Evolutionary conservation across 2,329 filamentous ascomycete species (phyloP), one percentile per base, ranked within the genome.

Genomic region (Incumbomyces delicatus): DNA sequence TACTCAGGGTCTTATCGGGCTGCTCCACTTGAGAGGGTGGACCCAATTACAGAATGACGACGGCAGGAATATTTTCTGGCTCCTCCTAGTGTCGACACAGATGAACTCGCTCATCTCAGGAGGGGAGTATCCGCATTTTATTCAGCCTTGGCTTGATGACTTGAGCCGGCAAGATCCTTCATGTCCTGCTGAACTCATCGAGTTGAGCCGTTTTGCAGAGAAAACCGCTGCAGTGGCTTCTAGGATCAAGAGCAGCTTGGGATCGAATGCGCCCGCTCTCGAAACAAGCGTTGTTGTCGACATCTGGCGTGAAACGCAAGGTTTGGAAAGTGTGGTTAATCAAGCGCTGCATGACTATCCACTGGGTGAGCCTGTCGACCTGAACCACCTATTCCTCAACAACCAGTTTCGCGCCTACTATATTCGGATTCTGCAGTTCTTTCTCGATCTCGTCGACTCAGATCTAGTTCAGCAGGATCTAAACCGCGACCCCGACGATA

Each of bases 401-500:
- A 40, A 47, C 36, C 31, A n/a, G 40, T 42, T 44, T 44, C 48
- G 50, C 16, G 34, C 29, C 2, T 27, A 44, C 10, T 42, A 38
- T 10, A 44, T 35, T 16, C 41, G 52, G 14, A 50, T 50, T 14
- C 50, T 49, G 27, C 50, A 47, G n/a, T 50, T 54, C 35, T 49
- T 52, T 34, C 31, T 49, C n/a, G 45, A 50, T 18, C 33, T 54
- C n/a, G 46, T 38, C 31, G 12, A 49, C 16, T 44, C 41, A 22
- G 38, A 50, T 33, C 38, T 52, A n/a, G 29, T 48, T 17, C 31
- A 39, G 34, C 41, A 38, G 17, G 17, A 29, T 14, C 29, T 36
- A 11, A 45, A 22, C 6, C 16, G 32, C 11, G 10, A 40, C 22
- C 7, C 33, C 10, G 27, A 37, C 11, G 20, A n/a, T 14, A 8